phyloP scores from a whole-genome alignment of 495 filamentous ascomycete species.

The Annulohypoxylon maeteangense region DNA sequence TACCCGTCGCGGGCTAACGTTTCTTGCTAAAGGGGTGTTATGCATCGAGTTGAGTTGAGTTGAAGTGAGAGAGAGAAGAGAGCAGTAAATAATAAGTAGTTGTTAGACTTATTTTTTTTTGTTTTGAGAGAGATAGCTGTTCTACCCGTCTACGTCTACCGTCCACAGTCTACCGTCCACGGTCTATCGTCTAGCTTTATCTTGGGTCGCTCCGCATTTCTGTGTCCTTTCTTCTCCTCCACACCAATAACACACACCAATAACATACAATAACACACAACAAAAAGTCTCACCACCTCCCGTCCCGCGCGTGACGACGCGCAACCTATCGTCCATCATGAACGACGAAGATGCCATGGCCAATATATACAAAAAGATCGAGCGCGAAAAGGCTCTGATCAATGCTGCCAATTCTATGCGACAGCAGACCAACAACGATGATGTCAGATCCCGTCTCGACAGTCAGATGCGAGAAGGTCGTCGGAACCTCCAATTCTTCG shows the following conservation, averaged over 20 bases:
- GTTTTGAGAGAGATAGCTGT: slow-evolving; percentile 1
- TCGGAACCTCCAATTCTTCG: slow-evolving; percentile 92
- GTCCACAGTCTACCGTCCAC: background rate
- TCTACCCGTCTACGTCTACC: background rate
- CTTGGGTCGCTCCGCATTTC: slow-evolving; percentile 33
- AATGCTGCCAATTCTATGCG: slow-evolving; percentile 93
- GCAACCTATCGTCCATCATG: slow-evolving; percentile 58
- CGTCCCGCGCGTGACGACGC: slow-evolving; percentile 54
- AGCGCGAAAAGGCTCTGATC: slow-evolving; percentile 95
- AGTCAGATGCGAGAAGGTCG: slow-evolving; percentile 92
- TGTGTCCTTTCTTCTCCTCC: slow-evolving; percentile 12
- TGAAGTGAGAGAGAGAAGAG: too few relatives aligned
- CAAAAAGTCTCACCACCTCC: slow-evolving; percentile 19
- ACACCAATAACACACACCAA: slow-evolving; percentile 11
- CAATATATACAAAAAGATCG: slow-evolving; percentile 96
- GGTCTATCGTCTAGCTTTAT: slow-evolving; percentile 26
- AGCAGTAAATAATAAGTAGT: slow-evolving; percentile 4
- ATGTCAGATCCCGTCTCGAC: slow-evolving; percentile 87
- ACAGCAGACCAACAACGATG: slow-evolving; percentile 90
- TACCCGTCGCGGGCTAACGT: slow-evolving; percentile 15
- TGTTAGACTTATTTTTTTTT: slow-evolving; percentile 2
- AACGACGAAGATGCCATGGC: slow-evolving; percentile 84
- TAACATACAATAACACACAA: background rate
- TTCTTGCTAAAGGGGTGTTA: slow-evolving; percentile 13
- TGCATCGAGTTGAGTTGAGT: background rate